Conservation (phyloP, 805 yeast species). For the Yarrowia sp. region DNA sequence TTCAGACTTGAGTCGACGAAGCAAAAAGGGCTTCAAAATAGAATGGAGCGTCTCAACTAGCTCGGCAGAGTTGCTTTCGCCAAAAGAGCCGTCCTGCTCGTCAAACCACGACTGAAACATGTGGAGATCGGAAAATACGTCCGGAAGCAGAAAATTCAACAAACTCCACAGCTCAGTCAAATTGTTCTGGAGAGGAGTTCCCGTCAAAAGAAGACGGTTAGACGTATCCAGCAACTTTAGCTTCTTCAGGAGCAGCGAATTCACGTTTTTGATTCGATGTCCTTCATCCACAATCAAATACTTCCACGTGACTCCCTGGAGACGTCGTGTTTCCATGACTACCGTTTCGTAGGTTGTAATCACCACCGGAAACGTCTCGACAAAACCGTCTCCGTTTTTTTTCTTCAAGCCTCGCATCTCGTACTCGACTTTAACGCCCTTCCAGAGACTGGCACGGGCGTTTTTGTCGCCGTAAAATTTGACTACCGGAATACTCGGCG, state of each 20-base stretch:
- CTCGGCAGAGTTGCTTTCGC: slow-evolving; percentile 45
- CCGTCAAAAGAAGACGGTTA: slow-evolving; percentile 80
- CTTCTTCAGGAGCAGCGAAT: slow-evolving; percentile 70
- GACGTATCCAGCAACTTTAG: slow-evolving; percentile 58
- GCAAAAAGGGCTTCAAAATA: slow-evolving; percentile 80
- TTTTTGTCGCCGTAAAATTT: slow-evolving; percentile 61
- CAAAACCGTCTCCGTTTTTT: slow-evolving; percentile 30
- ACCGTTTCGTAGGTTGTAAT: slow-evolving; percentile 82
- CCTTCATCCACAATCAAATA: slow-evolving; percentile 94
- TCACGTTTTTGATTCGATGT: slow-evolving; percentile 81
- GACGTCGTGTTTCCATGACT: slow-evolving; percentile 59
- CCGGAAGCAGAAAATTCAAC: slow-evolving; percentile 87
- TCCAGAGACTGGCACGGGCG: slow-evolving; percentile 47
- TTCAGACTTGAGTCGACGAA: slow-evolving; percentile 75
- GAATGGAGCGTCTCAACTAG: slow-evolving; percentile 78
- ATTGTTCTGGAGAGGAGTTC: slow-evolving; percentile 95
- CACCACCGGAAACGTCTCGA: slow-evolving; percentile 49
- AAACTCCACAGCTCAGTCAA: slow-evolving; percentile 89
- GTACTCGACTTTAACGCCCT: background rate
- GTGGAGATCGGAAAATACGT: slow-evolving; percentile 84
- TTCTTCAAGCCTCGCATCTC: slow-evolving; percentile 1
- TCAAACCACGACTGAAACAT: slow-evolving; percentile 95
- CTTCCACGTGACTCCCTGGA: slow-evolving; percentile 64
- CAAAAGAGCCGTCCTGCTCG: slow-evolving; percentile 44
- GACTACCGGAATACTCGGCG: slow-evolving; percentile 64